A percentile compares a stretch with the other conserved stretches of the same genome.
Evolutionary conservation across 495 filamentous ascomycete species (phyloP).

Genomic region (Ramalina intermedia): DNA sequence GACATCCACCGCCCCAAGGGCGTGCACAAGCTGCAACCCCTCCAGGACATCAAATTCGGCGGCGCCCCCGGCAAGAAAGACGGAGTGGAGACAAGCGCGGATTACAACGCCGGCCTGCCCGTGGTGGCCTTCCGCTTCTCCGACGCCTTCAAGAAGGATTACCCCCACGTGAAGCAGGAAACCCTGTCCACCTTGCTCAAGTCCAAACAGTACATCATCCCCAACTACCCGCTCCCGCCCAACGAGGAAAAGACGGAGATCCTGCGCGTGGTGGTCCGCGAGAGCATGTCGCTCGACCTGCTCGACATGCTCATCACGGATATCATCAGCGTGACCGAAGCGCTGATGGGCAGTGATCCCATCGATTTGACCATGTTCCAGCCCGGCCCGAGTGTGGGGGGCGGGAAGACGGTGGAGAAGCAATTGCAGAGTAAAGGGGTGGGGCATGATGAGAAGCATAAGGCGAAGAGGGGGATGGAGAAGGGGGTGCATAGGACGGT

Average conservation of each 20-base stretch:
- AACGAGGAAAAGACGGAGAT: conserved; percentile 50
- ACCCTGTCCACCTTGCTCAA: conserved; percentile 49
- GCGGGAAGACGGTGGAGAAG: conserved; percentile 23
- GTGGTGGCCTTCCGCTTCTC: conserved; percentile 57
- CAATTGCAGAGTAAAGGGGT: conserved; percentile 21
- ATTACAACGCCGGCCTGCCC: conserved; percentile 54
- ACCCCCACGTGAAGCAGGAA: conserved; percentile 51
- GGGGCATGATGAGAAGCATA: conserved; percentile 20
- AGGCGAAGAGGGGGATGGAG: conserved; percentile 30
- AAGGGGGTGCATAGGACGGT: conserved; percentile 46
- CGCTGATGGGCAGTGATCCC: conserved; percentile 36
- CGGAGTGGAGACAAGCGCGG: conserved; percentile 33
- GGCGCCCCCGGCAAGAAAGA: conserved; percentile 11
- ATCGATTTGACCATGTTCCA: conserved; percentile 26
- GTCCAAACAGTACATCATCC: conserved; percentile 61
- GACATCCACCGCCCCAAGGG: conserved; percentile 51
- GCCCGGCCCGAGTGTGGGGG: conserved; percentile 10
- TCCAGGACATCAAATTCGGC: conserved; percentile 24
- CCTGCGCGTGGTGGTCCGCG: conserved; percentile 51
- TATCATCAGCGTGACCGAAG: conserved; percentile 41
- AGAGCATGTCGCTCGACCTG: conserved; percentile 55
- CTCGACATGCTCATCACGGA: conserved; percentile 46
- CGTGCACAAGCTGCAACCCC: conserved; percentile 15
- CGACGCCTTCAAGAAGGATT: conserved; percentile 46
- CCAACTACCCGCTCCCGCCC: conserved; percentile 59